Percentiles rank a stretch among this genome's conserved stretches.
Evolutionary conservation across 148 eudicot genomes (phyloP).

Genomic region (Beta vulgaris): DNA sequence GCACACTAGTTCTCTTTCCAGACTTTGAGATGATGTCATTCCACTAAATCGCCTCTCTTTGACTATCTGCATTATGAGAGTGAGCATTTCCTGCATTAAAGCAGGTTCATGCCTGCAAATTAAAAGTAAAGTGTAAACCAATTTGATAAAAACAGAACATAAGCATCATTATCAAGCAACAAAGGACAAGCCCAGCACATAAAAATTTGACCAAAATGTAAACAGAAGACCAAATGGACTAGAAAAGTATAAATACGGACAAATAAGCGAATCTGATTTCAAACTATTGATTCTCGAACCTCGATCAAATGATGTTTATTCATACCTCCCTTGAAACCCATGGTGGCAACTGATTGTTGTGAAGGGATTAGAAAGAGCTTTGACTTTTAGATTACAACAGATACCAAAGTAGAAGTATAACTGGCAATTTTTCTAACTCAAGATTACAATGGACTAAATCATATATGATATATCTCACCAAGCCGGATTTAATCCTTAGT

Average conservation of each 20-base stretch:
- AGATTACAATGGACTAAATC: not conserved
- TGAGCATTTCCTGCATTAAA: conserved; percentile 82
- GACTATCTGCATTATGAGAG: conserved; percentile 75
- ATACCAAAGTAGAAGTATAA: not conserved
- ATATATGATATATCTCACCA: too few species aligned
- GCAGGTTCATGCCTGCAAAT: conserved; percentile 79
- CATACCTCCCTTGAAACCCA: not conserved
- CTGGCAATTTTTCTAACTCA: not conserved
- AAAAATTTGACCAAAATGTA: not conserved
- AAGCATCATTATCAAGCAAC: not conserved
- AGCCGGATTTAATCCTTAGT: too few species aligned
- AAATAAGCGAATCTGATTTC: not conserved
- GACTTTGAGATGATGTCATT: conserved; percentile 54
- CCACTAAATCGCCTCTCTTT: conserved; percentile 95
- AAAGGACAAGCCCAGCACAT: not conserved
- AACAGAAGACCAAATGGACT: not conserved
- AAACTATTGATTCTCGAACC: too few species aligned
- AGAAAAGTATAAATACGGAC: not conserved
- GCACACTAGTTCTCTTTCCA: conserved; percentile 80
- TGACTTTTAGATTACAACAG: too few species aligned
- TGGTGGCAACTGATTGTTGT: not conserved
- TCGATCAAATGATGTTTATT: too few species aligned
- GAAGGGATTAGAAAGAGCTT: not conserved
- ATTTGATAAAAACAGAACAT: not conserved
- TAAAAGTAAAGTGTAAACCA: conserved; percentile 6